Conservation (phyloP, 83 land plant genomes). For the Thuja plicata region DNA sequence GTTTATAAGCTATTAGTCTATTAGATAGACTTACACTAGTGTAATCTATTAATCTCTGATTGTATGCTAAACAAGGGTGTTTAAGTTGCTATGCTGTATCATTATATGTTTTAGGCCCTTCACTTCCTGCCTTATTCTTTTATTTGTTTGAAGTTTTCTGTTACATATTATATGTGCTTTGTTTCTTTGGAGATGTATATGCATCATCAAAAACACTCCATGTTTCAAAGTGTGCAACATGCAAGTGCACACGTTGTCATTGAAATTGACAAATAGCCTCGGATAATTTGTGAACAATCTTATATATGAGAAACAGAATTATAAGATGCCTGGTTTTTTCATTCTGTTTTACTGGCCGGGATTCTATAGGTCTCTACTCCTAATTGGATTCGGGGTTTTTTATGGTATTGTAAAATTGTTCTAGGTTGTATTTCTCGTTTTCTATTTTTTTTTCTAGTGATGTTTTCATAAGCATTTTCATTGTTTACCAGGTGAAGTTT, state of each 20-base stretch:
- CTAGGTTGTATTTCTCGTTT: not conserved
- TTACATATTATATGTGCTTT: not conserved
- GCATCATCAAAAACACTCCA: too few species aligned
- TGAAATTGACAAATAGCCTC: not conserved
- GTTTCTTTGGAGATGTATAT: not conserved
- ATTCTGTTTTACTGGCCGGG: not conserved
- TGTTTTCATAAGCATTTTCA: not conserved
- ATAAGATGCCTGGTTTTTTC: not conserved
- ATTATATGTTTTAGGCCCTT: not conserved
- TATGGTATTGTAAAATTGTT: too few species aligned
- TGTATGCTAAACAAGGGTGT: not conserved
- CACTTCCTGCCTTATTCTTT: not conserved
- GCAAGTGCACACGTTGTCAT: too few species aligned
- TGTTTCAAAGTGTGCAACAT: too few species aligned
- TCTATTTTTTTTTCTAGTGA: too few species aligned
- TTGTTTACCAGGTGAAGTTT: constrained; percentile 77
- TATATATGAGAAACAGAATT: not conserved
- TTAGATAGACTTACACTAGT: not conserved
- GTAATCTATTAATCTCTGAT: not conserved
- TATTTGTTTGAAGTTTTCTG: not conserved
- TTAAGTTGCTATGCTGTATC: not conserved
- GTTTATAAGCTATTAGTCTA: not conserved
- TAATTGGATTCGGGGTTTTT: not conserved
- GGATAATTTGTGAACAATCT: not conserved
- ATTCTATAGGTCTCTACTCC: not conserved